Conservation (phyloP, 2,329 filamentous ascomycete species). For the Clonostachys rhizophaga region DNA sequence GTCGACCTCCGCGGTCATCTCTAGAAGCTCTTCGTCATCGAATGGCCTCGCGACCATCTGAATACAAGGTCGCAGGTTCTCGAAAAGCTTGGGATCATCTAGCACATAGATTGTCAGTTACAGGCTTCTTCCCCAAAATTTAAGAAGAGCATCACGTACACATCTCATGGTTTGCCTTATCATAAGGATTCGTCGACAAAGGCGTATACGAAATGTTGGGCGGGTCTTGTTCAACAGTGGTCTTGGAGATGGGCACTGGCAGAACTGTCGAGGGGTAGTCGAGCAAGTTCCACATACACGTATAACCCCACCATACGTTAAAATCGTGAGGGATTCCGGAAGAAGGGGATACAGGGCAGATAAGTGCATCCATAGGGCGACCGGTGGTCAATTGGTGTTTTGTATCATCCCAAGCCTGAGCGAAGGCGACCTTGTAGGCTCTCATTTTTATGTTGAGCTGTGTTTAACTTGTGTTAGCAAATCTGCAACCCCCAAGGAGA, state of each 20-base stretch:
- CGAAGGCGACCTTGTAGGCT: background rate
- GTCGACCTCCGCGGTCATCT: too few species aligned
- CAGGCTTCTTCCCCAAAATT: too few species aligned
- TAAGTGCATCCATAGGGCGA: background rate
- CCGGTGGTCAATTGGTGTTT: background rate
- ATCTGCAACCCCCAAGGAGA: background rate
- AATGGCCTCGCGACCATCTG: constrained; percentile 1
- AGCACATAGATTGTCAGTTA: background rate
- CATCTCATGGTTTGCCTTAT: background rate
- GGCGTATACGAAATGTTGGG: background rate
- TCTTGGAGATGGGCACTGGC: background rate
- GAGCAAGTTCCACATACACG: background rate
- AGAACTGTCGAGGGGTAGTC: background rate
- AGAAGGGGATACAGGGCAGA: background rate
- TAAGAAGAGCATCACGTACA: background rate
- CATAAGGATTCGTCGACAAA: background rate
- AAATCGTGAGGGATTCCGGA: constrained; percentile 1
- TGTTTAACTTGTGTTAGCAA: background rate
- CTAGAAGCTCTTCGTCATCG: background rate
- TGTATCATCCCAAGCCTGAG: background rate
- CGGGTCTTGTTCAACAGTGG: background rate
- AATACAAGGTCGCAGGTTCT: background rate
- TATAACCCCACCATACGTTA: constrained; percentile 1
- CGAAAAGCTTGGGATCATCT: constrained; percentile 1
- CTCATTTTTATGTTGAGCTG: background rate